Evolutionary conservation across 1,284 basidiomycete genomes (phyloP), one percentile per base, ranked within the genome.

Genomic region (Jaminaea rosea): DNA sequence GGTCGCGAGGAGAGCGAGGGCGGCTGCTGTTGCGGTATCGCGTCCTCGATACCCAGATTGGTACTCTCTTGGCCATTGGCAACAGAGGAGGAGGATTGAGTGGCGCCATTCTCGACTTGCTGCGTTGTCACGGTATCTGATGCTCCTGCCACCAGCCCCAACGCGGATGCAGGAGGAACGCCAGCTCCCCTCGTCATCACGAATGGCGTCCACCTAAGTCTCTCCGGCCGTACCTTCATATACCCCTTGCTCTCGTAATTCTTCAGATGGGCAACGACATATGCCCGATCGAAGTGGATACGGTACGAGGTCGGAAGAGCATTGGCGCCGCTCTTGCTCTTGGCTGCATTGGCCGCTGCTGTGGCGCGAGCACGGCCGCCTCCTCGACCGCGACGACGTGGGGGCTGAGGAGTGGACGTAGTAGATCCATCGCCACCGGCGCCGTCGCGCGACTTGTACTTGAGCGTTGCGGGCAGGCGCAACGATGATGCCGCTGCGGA

Each of bases 201-300:
- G 77, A 94, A 97, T 4, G 93, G 93, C 57, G 85, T 91, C 87
- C 94, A 98, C 69, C 89, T 90, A 56, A 98, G 80, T 73, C 84
- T 84, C 66, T 92, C 88, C 0, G 90, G 84, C 58, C 82, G 83
- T 47, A 98, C 79, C 63, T 77, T 81, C 55, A 92, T 69, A 67
- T 92, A 87, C 0, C 85, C 86, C 75, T 93, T 97, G 19, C 77
- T 75, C 60, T 87, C 84, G 81, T 87, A 88, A 36, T 72, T 74
- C 49, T 80, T 80, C 50, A 96, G 65, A 69, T 85, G 86, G 32
- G 78, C 78, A 7, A 79, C 77, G 34, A 96, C 84, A 57, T 80
- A 78, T n/a, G 79, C 80, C 3, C 77, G 80, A 58, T 91, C 84
- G 79, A 85, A 88, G 46, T 78, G 78, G 45, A 97, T 85, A 24